phyloP scores from a whole-genome alignment of 768 basidiomycete species.

The Chiua virens region DNA sequence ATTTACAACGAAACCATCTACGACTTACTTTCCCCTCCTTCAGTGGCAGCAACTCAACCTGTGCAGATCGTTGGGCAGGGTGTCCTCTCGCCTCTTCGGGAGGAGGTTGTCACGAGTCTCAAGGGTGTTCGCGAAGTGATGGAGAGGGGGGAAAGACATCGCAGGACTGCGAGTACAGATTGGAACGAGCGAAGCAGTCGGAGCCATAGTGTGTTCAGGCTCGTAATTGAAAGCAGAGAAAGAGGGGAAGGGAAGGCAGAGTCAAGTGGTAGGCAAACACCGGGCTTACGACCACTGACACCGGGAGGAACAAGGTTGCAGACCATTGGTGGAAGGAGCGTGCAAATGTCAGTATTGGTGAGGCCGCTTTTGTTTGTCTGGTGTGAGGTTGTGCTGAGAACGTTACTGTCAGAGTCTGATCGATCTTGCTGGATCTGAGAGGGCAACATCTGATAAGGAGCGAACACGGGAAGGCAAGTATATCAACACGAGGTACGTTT shows the following conservation, averaged over 20 bases:
- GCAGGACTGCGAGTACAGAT: constrained; percentile 94
- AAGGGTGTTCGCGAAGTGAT: constrained; percentile 85
- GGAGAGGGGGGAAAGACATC: constrained; percentile 79
- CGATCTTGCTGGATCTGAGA: constrained; percentile 96
- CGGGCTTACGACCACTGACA: constrained; percentile 48
- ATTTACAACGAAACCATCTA: constrained; percentile 94
- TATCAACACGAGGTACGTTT: constrained; percentile 80
- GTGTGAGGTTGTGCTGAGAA: background rate
- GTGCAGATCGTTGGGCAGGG: constrained; percentile 76
- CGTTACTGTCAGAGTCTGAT: constrained; percentile 67
- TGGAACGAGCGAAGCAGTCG: constrained; percentile 97
- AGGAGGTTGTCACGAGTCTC: constrained; percentile 92
- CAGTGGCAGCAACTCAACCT: constrained; percentile 48
- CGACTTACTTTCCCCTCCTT: constrained; percentile 79
- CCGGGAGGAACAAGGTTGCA: constrained; percentile 68
- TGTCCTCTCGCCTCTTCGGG: constrained; percentile 73
- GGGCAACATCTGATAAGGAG: constrained; percentile 93
- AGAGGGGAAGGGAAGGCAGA: constrained; percentile 49
- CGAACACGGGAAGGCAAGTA: constrained; percentile 95
- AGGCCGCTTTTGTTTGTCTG: constrained; percentile 7
- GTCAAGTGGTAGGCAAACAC: constrained; percentile 50
- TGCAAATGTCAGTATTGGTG: constrained; percentile 75
- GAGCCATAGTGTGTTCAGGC: constrained; percentile 91
- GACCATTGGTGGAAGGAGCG: constrained; percentile 75
- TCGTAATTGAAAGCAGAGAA: constrained; percentile 88